A percentile compares a stretch with the other conserved stretches of the same genome.
Conservation (phyloP, 371 early-diverging fungal genomes). For the Circinella umbellata region DNA sequence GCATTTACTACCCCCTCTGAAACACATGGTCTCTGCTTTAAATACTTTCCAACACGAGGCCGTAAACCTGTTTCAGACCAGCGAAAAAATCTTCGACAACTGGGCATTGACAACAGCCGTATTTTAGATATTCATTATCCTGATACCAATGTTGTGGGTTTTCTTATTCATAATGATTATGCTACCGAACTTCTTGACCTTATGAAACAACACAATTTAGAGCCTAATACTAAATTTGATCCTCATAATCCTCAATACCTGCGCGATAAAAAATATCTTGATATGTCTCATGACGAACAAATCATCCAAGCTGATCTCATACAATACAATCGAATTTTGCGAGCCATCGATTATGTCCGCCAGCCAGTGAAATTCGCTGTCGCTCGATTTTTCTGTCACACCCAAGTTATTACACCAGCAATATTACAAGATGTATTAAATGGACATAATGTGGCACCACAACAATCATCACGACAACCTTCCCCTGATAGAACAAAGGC, state of each 20-base stretch:
- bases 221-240: background rate
- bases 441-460: too few relatives aligned
- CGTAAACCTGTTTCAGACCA: background rate
- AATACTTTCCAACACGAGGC: constrained; percentile 4
- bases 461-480: too few relatives aligned
- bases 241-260: background rate
- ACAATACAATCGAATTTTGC: too few relatives aligned
- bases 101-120: constrained; percentile 10
- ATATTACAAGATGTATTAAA: too few relatives aligned
- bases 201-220: background rate
- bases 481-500: too few relatives aligned
- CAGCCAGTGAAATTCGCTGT: too few relatives aligned
- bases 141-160: background rate
- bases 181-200: background rate
- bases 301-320: too few relatives aligned
- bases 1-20: background rate
- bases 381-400: too few relatives aligned
- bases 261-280: too few relatives aligned
- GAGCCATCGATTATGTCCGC: too few relatives aligned
- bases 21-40: constrained; percentile 7
- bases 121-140: constrained; percentile 12
- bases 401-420: too few relatives aligned
- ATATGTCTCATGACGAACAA: too few relatives aligned
- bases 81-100: background rate
- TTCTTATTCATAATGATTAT: constrained; percentile 13